Evolutionary conservation across 2,329 filamentous ascomycete genomes (phyloP), one percentile per base, ranked within the genome.

Genomic region (Cladosporium oxysporum): DNA sequence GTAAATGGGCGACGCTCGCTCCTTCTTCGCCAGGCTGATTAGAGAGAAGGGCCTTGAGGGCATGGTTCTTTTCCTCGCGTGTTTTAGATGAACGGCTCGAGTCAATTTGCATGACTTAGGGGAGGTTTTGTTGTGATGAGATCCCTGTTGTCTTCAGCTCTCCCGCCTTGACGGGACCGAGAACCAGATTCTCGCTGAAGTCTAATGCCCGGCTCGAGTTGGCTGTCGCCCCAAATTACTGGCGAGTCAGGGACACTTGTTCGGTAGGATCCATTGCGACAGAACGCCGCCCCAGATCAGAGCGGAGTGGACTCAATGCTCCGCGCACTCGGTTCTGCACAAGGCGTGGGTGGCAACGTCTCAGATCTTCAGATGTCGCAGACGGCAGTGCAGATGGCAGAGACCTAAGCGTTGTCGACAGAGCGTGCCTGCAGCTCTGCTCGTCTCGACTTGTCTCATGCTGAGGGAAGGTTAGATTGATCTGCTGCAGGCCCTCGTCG

Each of bases 391-490:
- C 26, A 29, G 12, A 52, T 3, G 49, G 23, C 14, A 52, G 12
- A 52, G 49, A 26, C 12, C 18, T 12, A 55, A 55, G 23, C 16
- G 28, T 33, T 11, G 52, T 29, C 5, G 49, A 16, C 23, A 18
- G 18, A 50, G 21, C n/a, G 47, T 23, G 11, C n/a, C 47, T 50
- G 47, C 47, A 50, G 47, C 31, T 14, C 26, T 23, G 31, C 55
- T 41, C 31, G 31, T 21, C 21, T 58, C 55, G 55, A 58, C 33
- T 16, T 47, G 58, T 50, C 58, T 61, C 58, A 61, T 7, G 26
- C 14, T 59, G 58, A 59, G 41, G 58, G 44, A 50, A 26, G 18
- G 18, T 61, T 61, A 44, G 44, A 49, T 61, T 49, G 58, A 61
- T 61, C 41, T 33, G 18, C 58, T 18, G 41, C 41, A 61, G 37